A percentile compares a stretch with the other conserved stretches of the same genome.
These are phyloP conservation scores for Sporothrix euskadiensis DNA, from an alignment of 2,329 filamentous ascomycete genomes.

Conservation along the genomic window DNA sequence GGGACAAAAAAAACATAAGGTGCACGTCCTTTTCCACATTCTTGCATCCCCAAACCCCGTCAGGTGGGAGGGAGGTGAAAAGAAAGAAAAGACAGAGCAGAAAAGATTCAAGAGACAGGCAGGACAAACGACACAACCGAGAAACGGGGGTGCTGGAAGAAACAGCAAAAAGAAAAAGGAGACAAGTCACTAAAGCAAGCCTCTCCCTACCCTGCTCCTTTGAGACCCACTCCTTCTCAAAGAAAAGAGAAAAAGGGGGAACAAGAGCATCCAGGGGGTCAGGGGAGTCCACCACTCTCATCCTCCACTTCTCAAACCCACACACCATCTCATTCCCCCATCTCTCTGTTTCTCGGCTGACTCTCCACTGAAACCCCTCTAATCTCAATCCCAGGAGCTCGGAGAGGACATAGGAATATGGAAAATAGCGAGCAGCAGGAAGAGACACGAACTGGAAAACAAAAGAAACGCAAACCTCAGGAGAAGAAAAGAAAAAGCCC, in stretches of 20 bases:
- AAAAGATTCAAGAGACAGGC: not conserved
- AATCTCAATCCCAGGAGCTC: slow-evolving; percentile 20
- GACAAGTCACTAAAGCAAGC: not conserved
- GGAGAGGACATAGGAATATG: not conserved
- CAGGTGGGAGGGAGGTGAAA: not conserved
- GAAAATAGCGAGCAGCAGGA: not conserved
- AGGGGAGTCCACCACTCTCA: not conserved
- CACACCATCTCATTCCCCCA: slow-evolving; percentile 18
- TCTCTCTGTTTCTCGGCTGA: not conserved
- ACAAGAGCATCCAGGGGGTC: not conserved
- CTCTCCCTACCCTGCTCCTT: not conserved
- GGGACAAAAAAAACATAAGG: not conserved
- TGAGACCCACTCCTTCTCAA: not conserved
- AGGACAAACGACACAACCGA: not conserved
- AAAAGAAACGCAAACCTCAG: not conserved
- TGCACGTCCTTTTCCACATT: slow-evolving; percentile 1
- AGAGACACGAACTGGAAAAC: not conserved
- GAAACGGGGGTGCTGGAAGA: not conserved
- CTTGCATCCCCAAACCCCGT: not conserved
- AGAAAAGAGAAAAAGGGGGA: not conserved
- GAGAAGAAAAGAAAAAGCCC: not conserved
- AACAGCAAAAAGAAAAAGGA: not conserved
- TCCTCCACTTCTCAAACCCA: slow-evolving; percentile 21
- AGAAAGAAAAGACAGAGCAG: not conserved
- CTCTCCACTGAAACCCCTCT: slow-evolving; percentile 25